Conservation (phyloP, 306 rosid genomes). For the Cucumis melo region DNA sequence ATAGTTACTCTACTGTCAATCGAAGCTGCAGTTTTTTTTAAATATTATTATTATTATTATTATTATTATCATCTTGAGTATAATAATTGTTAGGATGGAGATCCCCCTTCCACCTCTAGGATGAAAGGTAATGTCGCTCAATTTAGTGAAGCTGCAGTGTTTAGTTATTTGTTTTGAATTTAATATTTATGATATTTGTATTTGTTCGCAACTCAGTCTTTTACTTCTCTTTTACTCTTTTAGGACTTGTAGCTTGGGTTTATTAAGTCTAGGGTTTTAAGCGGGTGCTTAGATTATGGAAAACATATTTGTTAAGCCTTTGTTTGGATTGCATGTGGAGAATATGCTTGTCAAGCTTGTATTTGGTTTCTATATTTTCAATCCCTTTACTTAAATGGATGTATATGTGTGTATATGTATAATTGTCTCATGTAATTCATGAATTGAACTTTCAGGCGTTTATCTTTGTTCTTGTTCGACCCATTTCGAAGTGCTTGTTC, state of each 20-base stretch:
- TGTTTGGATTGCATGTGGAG: neutral
- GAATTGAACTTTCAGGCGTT: conserved; percentile 30
- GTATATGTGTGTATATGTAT: neutral
- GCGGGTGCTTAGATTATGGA: neutral
- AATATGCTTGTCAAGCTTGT: neutral
- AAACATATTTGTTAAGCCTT: neutral
- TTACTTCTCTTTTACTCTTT: neutral
- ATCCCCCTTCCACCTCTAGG: too few relatives aligned
- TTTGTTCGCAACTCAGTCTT: neutral
- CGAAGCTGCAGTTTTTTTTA: neutral
- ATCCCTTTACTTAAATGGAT: neutral
- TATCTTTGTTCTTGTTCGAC: conserved; percentile 53
- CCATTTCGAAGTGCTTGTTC: conserved; percentile 39
- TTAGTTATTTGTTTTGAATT: neutral
- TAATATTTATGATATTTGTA: neutral
- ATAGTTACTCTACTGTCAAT: neutral
- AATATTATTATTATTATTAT: too few relatives aligned
- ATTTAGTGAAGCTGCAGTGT: neutral
- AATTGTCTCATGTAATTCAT: neutral
- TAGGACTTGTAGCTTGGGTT: neutral
- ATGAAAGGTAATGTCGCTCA: too few relatives aligned
- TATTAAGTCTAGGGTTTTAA: neutral
- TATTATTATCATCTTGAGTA: too few relatives aligned
- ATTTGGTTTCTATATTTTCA: neutral
- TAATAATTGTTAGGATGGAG: too few relatives aligned